phyloP scores from a whole-genome alignment of 192 early-diverging fungal species.

The Coemansia brasiliensis region DNA sequence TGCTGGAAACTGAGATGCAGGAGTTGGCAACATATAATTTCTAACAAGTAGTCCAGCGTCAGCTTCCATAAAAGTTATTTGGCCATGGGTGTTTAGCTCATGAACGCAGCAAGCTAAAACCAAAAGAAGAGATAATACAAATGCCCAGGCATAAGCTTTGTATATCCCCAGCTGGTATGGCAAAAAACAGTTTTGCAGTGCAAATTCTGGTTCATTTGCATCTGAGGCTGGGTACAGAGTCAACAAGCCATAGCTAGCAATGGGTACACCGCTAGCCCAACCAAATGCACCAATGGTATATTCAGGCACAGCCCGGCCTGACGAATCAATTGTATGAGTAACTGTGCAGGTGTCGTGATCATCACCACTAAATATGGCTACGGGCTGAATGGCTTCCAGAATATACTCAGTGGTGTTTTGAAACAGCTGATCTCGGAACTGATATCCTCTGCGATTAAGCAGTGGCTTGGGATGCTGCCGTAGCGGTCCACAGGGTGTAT shows the following conservation, averaged over 20 bases:
- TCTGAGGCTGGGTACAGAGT: constrained; percentile 23
- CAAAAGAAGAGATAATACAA: constrained; percentile 19
- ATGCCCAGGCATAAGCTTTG: constrained; percentile 22
- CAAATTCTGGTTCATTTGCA: constrained; percentile 20
- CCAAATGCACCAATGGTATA: constrained; percentile 67
- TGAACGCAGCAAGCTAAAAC: constrained; percentile 7
- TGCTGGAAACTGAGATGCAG: too few relatives aligned
- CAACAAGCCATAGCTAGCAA: constrained; percentile 61
- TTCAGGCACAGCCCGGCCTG: constrained; percentile 22
- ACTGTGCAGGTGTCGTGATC: constrained; percentile 91
- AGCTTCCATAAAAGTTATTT: background rate
- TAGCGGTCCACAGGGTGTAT: constrained; percentile 68
- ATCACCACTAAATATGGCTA: constrained; percentile 82
- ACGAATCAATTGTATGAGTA: constrained; percentile 29
- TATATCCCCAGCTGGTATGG: constrained; percentile 70
- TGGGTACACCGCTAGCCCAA: constrained; percentile 58
- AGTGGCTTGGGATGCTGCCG: constrained; percentile 57
- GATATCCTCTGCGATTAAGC: constrained; percentile 68
- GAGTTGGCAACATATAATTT: too few relatives aligned
- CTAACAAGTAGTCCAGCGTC: background rate
- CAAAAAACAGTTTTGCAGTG: constrained; percentile 60
- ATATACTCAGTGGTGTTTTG: constrained; percentile 60
- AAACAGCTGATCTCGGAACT: constrained; percentile 85
- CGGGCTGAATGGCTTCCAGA: constrained; percentile 61
- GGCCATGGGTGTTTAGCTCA: background rate